phyloP scores from a whole-genome alignment of 2,329 filamentous ascomycete genomes.

The Cephalotrichum gorgonifer region DNA sequence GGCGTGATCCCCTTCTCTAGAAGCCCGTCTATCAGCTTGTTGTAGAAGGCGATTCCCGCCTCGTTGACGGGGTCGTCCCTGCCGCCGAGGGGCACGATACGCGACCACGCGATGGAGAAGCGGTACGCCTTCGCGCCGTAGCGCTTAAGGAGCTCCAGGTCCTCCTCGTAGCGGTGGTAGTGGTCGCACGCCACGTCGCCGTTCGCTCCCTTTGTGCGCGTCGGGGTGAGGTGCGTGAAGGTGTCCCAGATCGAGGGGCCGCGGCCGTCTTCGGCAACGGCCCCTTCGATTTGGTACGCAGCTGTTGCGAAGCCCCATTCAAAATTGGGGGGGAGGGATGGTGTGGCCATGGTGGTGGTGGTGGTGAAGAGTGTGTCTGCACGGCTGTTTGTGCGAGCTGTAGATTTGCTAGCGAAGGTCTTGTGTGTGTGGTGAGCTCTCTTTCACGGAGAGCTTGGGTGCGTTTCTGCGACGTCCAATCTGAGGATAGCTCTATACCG shows the following conservation, averaged over 20 bases:
- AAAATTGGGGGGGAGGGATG: background rate
- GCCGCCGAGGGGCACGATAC: slow-evolving; percentile 53
- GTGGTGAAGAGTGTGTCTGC: too few species aligned
- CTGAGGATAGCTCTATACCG: too few species aligned
- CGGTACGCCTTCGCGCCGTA: slow-evolving; percentile 50
- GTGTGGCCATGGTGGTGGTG: too few species aligned
- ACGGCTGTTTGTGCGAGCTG: too few species aligned
- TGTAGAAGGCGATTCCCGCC: slow-evolving; percentile 48
- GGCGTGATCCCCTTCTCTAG: slow-evolving; percentile 46
- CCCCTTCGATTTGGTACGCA: slow-evolving; percentile 29
- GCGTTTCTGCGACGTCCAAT: too few species aligned
- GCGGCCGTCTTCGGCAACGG: slow-evolving; percentile 29
- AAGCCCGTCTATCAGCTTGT: slow-evolving; percentile 49
- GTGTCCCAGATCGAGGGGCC: slow-evolving; percentile 29
- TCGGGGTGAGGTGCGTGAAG: slow-evolving; percentile 23
- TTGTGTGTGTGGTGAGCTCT: too few species aligned
- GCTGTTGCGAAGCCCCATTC: slow-evolving; percentile 29
- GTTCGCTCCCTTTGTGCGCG: too few species aligned
- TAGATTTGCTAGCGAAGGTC: too few species aligned
- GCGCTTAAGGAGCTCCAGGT: slow-evolving; percentile 49
- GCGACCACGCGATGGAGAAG: slow-evolving; percentile 55
- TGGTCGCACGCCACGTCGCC: slow-evolving; percentile 25
- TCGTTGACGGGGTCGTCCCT: slow-evolving; percentile 53
- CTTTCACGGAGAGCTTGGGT: too few species aligned
- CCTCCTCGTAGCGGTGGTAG: slow-evolving; percentile 33